These are phyloP conservation scores for Talaromyces rugulosus DNA, from an alignment of 2,329 filamentous ascomycete genomes.

Conservation along the genomic window DNA sequence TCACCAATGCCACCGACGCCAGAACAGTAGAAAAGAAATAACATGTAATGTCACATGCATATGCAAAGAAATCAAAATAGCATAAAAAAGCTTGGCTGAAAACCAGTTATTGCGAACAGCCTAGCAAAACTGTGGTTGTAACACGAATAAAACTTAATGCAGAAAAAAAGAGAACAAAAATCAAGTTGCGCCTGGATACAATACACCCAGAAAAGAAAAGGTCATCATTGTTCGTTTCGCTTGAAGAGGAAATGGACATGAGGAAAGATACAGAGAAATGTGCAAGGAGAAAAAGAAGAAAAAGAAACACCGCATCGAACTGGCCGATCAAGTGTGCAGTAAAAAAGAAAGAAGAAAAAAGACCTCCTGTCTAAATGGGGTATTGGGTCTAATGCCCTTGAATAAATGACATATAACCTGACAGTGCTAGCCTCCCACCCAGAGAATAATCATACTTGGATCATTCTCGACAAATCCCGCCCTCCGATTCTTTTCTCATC, in stretches of 20 bases:
- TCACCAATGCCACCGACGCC: neutral
- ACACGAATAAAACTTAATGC: neutral
- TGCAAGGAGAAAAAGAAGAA: slow-evolving; percentile 18
- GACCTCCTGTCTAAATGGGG: slow-evolving; percentile 18
- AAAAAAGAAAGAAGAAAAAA: slow-evolving; percentile 19
- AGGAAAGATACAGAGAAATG: slow-evolving; percentile 16
- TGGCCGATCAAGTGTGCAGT: neutral
- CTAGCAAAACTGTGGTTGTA: neutral
- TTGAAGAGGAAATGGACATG: slow-evolving; percentile 10
- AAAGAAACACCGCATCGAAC: slow-evolving; percentile 4
- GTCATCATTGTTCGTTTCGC: slow-evolving; percentile 38
- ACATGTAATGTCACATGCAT: neutral
- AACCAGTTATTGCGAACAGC: neutral
- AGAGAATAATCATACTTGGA: neutral
- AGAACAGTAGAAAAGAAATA: neutral
- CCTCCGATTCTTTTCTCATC: neutral
- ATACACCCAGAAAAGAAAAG: slow-evolving; percentile 15
- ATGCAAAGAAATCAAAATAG: neutral
- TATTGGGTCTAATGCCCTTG: slow-evolving; percentile 11
- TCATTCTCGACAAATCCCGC: neutral
- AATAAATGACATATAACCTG: slow-evolving; percentile 7
- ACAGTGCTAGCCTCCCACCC: slow-evolving; percentile 10
- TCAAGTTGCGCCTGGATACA: slow-evolving; percentile 11
- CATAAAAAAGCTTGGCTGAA: neutral
- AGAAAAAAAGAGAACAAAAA: slow-evolving; percentile 14